Evolutionary conservation across 2,329 filamentous ascomycete genomes (phyloP).

Genomic region (Arthrobotrys pseudoclavata): DNA sequence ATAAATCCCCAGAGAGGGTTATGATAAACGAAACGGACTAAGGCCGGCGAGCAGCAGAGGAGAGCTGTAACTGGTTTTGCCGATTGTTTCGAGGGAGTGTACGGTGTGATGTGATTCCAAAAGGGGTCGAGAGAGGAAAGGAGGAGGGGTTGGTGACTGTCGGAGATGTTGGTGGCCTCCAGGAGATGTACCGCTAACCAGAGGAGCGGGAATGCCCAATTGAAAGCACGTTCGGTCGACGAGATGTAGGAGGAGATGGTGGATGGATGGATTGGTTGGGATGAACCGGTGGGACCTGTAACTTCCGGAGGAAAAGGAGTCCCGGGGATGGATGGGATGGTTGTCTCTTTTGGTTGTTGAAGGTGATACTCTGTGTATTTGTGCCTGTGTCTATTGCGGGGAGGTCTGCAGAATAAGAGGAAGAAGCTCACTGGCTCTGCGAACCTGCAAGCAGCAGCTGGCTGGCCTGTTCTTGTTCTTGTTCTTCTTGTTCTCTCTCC

Average conservation of each 20-base stretch:
- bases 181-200: conserved; percentile 39
- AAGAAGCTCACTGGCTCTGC: conserved; percentile 15
- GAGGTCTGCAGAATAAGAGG: conserved; percentile 27
- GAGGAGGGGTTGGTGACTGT: conserved; percentile 25
- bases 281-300: conserved; percentile 15
- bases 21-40: conserved; percentile 30
- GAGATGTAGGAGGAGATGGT: conserved; percentile 21
- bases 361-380: conserved; percentile 23
- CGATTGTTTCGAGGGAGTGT: conserved; percentile 43
- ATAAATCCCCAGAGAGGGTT: conserved; percentile 24
- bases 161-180: conserved; percentile 47
- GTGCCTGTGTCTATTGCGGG: conserved; percentile 27
- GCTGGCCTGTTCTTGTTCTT: not conserved
- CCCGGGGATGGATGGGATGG: not conserved
- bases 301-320: conserved; percentile 21
- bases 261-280: not conserved
- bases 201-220: conserved; percentile 57
- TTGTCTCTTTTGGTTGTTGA: not conserved
- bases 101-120: conserved; percentile 46
- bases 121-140: conserved; percentile 19
- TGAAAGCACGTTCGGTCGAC: conserved; percentile 33
- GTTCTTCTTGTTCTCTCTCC: not conserved
- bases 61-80: conserved; percentile 4
- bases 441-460: conserved; percentile 10
- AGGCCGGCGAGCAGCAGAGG: conserved; percentile 37